Base-by-base conservation (phyloP, 2,329 filamentous ascomycete species). In the Sporothrix brasiliensis region DNA sequence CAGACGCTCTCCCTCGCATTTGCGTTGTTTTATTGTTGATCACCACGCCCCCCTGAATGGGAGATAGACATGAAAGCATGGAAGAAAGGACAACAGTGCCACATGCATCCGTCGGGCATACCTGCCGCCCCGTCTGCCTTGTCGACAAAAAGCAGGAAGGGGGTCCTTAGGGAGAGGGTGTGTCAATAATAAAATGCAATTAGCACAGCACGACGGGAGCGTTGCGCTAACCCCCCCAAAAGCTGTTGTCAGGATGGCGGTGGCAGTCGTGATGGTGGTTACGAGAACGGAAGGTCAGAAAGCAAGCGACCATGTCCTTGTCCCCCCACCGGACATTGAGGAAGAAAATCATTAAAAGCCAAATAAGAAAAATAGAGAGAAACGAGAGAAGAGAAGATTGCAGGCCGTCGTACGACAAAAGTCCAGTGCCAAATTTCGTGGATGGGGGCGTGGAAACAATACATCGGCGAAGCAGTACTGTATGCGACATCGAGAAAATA, bases 71-170 rank as follows among this genome's bases (percentile, higher is more conserved):
- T 13, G 58, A 39, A 41, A 54, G 39, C 39, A 47, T 41, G n/a
- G 24, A 61, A 44, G 3, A 30, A 44, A 19, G 24, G 27, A 19
- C 19, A 44, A 10, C 3, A 13, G 60, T 49, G 60, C 60, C 60
- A 49, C 41, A 47, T 63, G 60, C 41, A 63, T 41, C 41, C 39
- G 41, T 63, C 60, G 60, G 41, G 21, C 41, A 49, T 63, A 27
- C n/a, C 47, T 27, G 10, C n/a, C 56, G 21, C 60, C 49, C 16
- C 7, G 27, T 63, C 10, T 49, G 47, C 14, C 13, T 49, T 9
- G 13, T 60, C 21, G n/a, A 9, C 7, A 3, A 21, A 9, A 2
- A n/a, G 19, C 10, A 24, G 10, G 14, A 39, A 58, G 24, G 24
- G 13, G 14, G 1, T 3, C 27, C 16, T 3, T 4, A 19, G 13